Conservation (phyloP, 1,139 yeast species). For the Hansenula sp. region DNA sequence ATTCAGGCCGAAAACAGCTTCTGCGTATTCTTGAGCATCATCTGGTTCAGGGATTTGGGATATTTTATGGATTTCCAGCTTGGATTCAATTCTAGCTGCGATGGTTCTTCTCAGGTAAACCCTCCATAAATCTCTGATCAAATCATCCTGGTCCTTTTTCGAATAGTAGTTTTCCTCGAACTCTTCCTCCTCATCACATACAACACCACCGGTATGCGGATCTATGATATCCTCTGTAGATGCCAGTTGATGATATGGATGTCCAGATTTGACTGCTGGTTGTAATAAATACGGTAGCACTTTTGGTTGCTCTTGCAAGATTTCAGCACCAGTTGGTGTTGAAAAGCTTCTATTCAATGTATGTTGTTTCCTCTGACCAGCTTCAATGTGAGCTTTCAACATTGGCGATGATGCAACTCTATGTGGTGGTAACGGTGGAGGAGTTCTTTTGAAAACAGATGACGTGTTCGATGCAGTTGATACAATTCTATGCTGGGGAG, state of each 20-base stretch:
- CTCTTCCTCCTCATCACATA: constrained; percentile 4
- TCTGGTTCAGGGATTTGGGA: constrained; percentile 12
- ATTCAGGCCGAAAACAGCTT: constrained; percentile 1
- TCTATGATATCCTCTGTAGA: background rate
- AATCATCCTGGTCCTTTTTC: constrained; percentile 5
- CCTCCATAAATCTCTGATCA: constrained; percentile 13
- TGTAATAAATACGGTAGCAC: background rate
- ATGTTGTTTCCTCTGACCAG: constrained; percentile 1
- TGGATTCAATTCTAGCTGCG: constrained; percentile 16
- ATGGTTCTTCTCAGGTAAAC: constrained; percentile 13
- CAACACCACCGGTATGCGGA: background rate
- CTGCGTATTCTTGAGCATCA: constrained; percentile 6
- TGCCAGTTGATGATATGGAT: background rate
- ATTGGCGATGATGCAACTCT: constrained; percentile 17
- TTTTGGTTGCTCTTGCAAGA: constrained; percentile 2
- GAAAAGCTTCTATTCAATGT: constrained; percentile 5
- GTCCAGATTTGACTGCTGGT: background rate
- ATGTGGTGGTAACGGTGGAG: constrained; percentile 21
- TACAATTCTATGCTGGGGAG: constrained; percentile 2
- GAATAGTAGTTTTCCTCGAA: constrained; percentile 4
- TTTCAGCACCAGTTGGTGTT: background rate
- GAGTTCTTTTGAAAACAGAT: constrained; percentile 2
- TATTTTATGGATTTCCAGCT: constrained; percentile 11
- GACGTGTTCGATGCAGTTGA: constrained; percentile 1
- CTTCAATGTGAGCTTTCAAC: constrained; percentile 7